Evolutionary conservation across 176 grass and related monocot genomes (phyloP).

Genomic region (Eremochloa ophiuroides): DNA sequence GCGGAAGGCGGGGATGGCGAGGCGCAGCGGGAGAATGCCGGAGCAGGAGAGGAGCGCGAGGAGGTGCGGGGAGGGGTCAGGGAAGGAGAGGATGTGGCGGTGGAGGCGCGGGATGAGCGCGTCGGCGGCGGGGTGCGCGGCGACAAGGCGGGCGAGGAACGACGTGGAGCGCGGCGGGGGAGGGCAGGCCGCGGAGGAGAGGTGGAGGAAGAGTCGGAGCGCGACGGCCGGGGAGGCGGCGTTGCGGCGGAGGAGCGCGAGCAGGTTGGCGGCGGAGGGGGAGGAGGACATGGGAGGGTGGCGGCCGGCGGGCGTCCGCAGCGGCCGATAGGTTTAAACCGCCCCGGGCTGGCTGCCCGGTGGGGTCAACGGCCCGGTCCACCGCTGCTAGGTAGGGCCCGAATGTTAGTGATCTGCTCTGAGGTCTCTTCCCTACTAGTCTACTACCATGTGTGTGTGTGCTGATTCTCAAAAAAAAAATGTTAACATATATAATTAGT

Average conservation of each 20-base stretch:
- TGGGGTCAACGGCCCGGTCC: constrained; percentile 14
- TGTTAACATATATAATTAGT: too few species aligned
- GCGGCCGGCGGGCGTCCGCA: constrained; percentile 20
- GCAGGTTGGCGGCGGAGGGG: constrained; percentile 42
- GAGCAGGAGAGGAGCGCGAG: constrained; percentile 25
- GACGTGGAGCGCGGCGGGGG: constrained; percentile 30
- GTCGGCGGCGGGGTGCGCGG: constrained; percentile 29
- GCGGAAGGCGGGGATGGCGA: constrained; percentile 53
- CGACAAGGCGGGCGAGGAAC: constrained; percentile 49
- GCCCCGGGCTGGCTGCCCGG: neutral
- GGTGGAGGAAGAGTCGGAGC: constrained; percentile 64
- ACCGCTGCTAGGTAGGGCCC: constrained; percentile 12
- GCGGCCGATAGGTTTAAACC: constrained; percentile 37
- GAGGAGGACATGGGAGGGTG: constrained; percentile 53
- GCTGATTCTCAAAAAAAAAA: too few species aligned
- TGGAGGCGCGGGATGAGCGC: constrained; percentile 44
- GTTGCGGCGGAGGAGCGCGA: constrained; percentile 56
- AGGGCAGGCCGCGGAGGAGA: constrained; percentile 38
- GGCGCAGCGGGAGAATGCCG: constrained; percentile 26
- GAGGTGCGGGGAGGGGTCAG: constrained; percentile 36
- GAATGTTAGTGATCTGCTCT: neutral
- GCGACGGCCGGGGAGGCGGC: constrained; percentile 42
- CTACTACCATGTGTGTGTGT: too few species aligned
- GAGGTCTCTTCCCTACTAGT: neutral
- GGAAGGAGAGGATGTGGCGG: constrained; percentile 45